Percentiles rank a stretch among this genome's conserved stretches.
Conservation (phyloP, 257 asterid species). For the Galeopsis tetrahit region DNA sequence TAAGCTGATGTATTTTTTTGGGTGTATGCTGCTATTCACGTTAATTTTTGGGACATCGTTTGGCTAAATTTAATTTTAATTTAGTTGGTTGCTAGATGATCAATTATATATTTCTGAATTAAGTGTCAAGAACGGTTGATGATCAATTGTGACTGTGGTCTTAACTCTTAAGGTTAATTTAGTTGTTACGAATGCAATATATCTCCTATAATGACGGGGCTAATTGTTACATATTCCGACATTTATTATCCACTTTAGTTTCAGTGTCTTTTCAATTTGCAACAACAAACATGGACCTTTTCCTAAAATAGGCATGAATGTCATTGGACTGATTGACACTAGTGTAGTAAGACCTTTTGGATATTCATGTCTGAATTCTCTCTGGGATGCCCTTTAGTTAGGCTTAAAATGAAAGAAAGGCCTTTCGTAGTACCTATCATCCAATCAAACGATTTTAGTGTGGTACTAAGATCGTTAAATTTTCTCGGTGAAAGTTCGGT, state of each 20-base stretch:
- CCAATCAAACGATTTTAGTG: not conserved
- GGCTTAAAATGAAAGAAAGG: not conserved
- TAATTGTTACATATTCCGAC: not conserved
- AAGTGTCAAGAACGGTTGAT: too few species aligned
- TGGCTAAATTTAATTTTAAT: not conserved
- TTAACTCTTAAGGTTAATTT: not conserved
- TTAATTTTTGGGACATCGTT: not conserved
- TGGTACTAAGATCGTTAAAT: not conserved
- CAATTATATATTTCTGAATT: not conserved
- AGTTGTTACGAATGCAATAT: not conserved
- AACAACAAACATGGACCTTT: not conserved
- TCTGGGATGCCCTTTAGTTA: not conserved
- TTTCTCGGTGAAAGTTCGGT: not conserved
- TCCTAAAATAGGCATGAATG: not conserved
- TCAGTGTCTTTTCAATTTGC: not conserved
- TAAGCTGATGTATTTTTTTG: not conserved
- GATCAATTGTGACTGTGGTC: not conserved
- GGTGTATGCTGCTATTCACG: not conserved
- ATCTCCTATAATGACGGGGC: not conserved
- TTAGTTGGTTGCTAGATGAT: constrained; percentile 19
- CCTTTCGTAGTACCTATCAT: not conserved
- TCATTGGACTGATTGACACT: not conserved
- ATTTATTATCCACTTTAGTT: not conserved
- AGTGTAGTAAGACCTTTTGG: not conserved
- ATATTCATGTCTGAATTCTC: not conserved